Conservation (phyloP, 352 stramenopile species). For the Phytophthora crassamura region DNA sequence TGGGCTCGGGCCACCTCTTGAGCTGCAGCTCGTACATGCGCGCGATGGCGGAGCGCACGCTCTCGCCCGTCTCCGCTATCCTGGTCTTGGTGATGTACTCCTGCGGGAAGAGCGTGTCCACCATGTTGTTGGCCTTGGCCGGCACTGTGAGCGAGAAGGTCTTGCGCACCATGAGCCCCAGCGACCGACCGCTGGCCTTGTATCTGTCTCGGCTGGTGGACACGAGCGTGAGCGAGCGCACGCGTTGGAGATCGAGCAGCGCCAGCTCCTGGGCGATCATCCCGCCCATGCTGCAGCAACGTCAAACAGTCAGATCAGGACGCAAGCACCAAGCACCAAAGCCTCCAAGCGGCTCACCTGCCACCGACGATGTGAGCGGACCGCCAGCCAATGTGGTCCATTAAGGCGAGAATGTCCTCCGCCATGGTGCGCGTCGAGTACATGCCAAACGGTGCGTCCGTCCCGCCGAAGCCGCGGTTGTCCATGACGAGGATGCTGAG, state of each 20-base stretch:
- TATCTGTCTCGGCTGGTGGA: conserved; percentile 61
- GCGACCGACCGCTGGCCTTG: conserved; percentile 41
- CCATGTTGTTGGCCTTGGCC: conserved; percentile 42
- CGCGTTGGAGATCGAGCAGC: conserved; percentile 45
- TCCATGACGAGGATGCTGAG: conserved; percentile 62
- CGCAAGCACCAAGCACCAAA: neutral
- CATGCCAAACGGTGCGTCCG: conserved; percentile 44
- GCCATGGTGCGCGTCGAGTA: conserved; percentile 71
- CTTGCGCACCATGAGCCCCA: conserved; percentile 45
- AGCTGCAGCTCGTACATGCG: conserved; percentile 37
- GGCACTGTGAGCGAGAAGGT: conserved; percentile 44
- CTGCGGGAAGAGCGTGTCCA: conserved; percentile 48
- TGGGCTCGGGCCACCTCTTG: conserved; percentile 28
- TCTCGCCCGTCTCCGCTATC: conserved; percentile 46
- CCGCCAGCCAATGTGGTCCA: conserved; percentile 67
- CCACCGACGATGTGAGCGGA: conserved; percentile 52
- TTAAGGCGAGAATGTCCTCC: conserved; percentile 55
- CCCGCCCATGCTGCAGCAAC: conserved; percentile 46
- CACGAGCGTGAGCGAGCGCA: conserved; percentile 59
- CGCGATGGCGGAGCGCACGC: conserved; percentile 35
- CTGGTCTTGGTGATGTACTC: conserved; percentile 36
- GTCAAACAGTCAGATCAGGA: conserved; percentile 3
- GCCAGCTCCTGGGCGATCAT: conserved; percentile 72
- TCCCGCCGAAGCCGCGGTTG: conserved; percentile 64
- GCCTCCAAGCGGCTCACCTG: conserved; percentile 28